Evolutionary conservation across 345 rosid species (phyloP), one percentile per base, ranked within the genome.

Genomic region (Eutrema yunnanense): DNA sequence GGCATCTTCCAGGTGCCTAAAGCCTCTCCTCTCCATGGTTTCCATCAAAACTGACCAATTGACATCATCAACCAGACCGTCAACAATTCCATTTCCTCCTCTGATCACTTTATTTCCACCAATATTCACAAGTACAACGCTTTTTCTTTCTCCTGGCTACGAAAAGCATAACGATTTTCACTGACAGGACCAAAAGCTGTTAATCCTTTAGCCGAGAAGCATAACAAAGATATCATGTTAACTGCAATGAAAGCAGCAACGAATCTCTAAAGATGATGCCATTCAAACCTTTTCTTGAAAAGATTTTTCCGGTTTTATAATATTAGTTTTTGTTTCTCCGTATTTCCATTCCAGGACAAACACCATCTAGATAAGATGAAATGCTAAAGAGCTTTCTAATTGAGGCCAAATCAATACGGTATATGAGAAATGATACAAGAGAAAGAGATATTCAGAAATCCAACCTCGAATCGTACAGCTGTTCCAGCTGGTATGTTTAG

Each of bases 91-190:
- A 76, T 86, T 86, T 78, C 97, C 99, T 65, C 99, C 97, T 76
- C 90, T 86, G 71, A 89, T 88, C 78, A 89, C 82, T 81, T 79
- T 85, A 26, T 72, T 56, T 58, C 97, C 97, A 64, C 88, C 96
- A 75, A 92, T 88, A 73, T 88, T 87, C 69, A 95, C 92, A 67
- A 95, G 99, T 62, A 81, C 38, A 50, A 89, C 87, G 27, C 84
- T 86, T 84, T 88, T 95, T 41, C 79, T 44, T 74, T 91, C 99
- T 77, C 99, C 99, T 22, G 99, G 99, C 99, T 95, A 71, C 84
- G 26, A 58, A 83, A 84, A 80, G 73, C 57, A 79, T 42, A 72
- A 42, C 2, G 37, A 42, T 6, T 59, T 61, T 59, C 75, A 62
- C 63, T 48, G 4, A 34, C 27, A 69, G 37, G 61, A 55, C 57